These are phyloP conservation scores for Amanita molliuscula DNA, from an alignment of 768 basidiomycete genomes.

Conservation along the genomic window DNA sequence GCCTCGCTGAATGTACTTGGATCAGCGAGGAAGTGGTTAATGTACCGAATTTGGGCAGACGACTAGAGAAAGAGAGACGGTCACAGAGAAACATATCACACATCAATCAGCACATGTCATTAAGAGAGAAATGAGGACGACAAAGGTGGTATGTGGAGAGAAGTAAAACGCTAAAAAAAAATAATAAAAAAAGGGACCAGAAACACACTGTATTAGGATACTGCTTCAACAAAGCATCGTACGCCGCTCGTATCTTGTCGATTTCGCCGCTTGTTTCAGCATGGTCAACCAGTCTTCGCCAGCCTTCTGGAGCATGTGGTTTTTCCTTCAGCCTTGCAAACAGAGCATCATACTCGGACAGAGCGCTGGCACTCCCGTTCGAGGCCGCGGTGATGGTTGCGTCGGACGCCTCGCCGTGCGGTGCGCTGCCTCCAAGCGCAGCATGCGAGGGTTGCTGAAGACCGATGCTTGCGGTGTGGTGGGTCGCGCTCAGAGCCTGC, in stretches of 20 bases:
- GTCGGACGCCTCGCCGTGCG: background rate
- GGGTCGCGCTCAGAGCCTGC: slow-evolving; percentile 17
- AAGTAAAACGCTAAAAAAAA: background rate
- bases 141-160: background rate
- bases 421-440: background rate
- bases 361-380: background rate
- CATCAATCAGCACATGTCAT: slow-evolving; percentile 3
- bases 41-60: slow-evolving; percentile 76
- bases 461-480: background rate
- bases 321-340: slow-evolving; percentile 52
- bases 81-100: slow-evolving; percentile 6
- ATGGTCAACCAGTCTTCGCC: slow-evolving; percentile 68
- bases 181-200: slow-evolving; percentile 6
- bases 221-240: slow-evolving; percentile 70
- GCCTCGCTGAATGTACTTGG: slow-evolving; percentile 62
- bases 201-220: slow-evolving; percentile 88
- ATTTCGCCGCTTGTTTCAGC: slow-evolving; percentile 73
- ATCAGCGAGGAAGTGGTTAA: slow-evolving; percentile 63
- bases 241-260: slow-evolving; percentile 69
- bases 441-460: background rate
- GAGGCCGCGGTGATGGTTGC: background rate
- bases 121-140: background rate
- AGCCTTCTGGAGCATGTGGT: slow-evolving; percentile 67
- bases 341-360: slow-evolving; percentile 55
- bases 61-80: slow-evolving; percentile 34